Percentiles rank a stretch among this genome's conserved stretches.
Evolutionary conservation across 83 land plant genomes (phyloP).

Genomic region (Picea abies): DNA sequence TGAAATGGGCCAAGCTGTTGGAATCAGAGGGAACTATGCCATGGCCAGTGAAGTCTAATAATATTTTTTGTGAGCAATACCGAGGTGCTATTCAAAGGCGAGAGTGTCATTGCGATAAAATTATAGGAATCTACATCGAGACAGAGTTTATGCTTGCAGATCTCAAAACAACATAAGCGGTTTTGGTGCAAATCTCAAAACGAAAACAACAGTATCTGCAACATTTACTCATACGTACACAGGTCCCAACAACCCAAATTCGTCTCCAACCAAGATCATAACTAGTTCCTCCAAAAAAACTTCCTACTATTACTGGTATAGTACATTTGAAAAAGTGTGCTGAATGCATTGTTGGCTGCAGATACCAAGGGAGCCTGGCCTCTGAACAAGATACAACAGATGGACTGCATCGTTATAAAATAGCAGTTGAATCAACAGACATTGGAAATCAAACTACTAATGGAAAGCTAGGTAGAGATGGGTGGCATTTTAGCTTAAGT

Average conservation of each 20-base stretch:
- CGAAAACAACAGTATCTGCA: not conserved
- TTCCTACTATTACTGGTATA: too few relatives aligned
- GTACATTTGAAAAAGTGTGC: not conserved
- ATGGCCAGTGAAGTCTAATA: not conserved
- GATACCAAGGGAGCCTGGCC: not conserved
- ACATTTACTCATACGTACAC: not conserved
- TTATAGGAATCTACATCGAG: not conserved
- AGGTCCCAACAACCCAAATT: not conserved
- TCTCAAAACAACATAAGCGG: slow-evolving; percentile 9
- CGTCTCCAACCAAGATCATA: not conserved
- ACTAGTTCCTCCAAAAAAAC: too few relatives aligned
- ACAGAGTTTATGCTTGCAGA: not conserved
- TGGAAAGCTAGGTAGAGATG: too few relatives aligned
- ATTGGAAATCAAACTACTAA: too few relatives aligned
- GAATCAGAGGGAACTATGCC: not conserved
- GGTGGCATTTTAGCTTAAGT: too few relatives aligned
- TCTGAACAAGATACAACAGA: not conserved
- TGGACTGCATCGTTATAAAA: too few relatives aligned
- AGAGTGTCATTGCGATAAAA: not conserved
- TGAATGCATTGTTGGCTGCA: not conserved
- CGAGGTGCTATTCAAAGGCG: not conserved
- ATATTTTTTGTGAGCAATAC: not conserved
- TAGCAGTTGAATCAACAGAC: too few relatives aligned
- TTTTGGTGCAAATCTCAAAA: not conserved
- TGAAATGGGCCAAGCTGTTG: not conserved